Percentiles rank a stretch among this genome's conserved stretches.
Evolutionary conservation across 2,329 filamentous ascomycete genomes (phyloP).

Genomic region (Colletotrichum sp.): DNA sequence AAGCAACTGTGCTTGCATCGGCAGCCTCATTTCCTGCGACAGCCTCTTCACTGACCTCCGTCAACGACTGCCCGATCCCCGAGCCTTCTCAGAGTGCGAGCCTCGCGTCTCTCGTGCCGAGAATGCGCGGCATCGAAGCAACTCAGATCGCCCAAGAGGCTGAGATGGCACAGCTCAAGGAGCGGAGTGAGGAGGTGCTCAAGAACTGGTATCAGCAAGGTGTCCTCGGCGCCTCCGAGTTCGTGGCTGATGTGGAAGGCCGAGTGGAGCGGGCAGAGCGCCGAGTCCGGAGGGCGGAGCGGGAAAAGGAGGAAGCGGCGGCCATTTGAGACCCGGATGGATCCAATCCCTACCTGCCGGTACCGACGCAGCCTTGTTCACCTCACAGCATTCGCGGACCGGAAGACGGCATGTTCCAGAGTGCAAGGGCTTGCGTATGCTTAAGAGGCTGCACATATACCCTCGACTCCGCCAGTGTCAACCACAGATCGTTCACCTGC

Average conservation of each 20-base stretch:
- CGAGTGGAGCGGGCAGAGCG: conserved; percentile 71
- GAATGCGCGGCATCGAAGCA: conserved; percentile 65
- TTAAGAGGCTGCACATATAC: background rate
- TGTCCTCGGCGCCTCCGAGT: conserved; percentile 70
- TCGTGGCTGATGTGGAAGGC: conserved; percentile 75
- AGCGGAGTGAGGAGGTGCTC: conserved; percentile 65
- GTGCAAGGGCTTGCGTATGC: background rate
- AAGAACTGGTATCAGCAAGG: conserved; percentile 77
- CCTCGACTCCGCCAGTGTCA: background rate
- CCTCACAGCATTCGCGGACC: background rate
- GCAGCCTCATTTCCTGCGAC: conserved; percentile 61
- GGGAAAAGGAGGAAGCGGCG: conserved; percentile 52
- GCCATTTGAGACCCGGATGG: background rate
- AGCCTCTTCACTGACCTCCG: conserved; percentile 62
- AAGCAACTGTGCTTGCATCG: conserved; percentile 60
- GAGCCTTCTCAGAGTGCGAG: conserved; percentile 59
- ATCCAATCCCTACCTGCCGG: background rate
- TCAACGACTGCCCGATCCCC: conserved; percentile 61
- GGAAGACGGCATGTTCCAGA: background rate
- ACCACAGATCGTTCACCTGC: background rate
- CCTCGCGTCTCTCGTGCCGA: conserved; percentile 63
- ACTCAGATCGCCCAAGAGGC: conserved; percentile 66
- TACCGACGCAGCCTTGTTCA: background rate
- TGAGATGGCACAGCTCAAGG: conserved; percentile 68
- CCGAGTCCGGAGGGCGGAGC: conserved; percentile 68